phyloP scores from a whole-genome alignment of 148 eudicot genomes.

The Oxyria digyna region DNA sequence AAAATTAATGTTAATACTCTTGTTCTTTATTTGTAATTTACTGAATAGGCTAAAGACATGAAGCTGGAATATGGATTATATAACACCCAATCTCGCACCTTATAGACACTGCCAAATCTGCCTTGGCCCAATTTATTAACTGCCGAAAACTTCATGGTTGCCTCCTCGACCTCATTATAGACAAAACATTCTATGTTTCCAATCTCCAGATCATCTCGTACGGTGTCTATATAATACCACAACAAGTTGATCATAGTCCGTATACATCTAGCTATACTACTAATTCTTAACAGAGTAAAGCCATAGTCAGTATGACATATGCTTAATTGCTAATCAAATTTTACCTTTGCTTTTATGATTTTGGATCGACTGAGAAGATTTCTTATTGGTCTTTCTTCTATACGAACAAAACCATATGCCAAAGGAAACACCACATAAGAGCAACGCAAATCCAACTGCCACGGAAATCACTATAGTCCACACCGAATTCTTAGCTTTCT shows the following conservation, averaged over 20 bases:
- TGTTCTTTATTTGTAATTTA: no score
- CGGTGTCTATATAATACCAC: not conserved
- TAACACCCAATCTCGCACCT: no score
- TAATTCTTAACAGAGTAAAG: not conserved
- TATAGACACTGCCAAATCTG: constrained; percentile 1
- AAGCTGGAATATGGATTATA: not conserved
- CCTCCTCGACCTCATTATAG: not conserved
- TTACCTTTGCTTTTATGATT: not conserved
- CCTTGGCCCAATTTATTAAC: not conserved
- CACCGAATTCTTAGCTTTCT: not conserved
- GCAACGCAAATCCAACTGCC: not conserved
- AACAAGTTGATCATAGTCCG: not conserved
- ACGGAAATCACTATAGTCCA: not conserved
- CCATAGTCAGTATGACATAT: no score
- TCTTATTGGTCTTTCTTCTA: not conserved
- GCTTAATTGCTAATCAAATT: no score
- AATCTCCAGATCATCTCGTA: not conserved
- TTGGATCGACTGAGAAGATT: not conserved
- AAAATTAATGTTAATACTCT: no score
- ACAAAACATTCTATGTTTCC: not conserved
- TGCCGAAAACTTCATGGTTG: not conserved
- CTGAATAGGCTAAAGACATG: no score
- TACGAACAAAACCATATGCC: not conserved
- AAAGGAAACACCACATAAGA: not conserved
- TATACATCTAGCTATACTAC: not conserved